Conservation (phyloP, 1,284 basidiomycete genomes). For the Hypsizygus ulmarius region DNA sequence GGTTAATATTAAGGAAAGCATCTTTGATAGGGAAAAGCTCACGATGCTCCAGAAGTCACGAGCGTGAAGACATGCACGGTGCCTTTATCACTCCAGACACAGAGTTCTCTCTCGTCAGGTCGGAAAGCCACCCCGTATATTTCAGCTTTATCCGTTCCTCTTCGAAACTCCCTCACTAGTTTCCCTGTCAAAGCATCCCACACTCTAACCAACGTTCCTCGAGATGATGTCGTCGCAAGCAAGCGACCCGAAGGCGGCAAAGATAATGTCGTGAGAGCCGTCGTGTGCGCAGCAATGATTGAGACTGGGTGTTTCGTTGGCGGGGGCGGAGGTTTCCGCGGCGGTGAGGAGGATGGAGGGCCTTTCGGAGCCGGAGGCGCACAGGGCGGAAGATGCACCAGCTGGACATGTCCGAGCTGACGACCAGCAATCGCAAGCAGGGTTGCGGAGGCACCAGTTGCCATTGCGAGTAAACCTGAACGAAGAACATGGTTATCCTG, state of each 20-base stretch:
- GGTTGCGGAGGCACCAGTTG: conserved; percentile 75
- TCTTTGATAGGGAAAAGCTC: conserved; percentile 28
- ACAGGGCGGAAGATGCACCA: conserved; percentile 84
- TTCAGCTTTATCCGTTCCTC: conserved; percentile 88
- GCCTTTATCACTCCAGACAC: conserved; percentile 95
- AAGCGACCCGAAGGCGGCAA: conserved; percentile 77
- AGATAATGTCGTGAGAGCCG: conserved; percentile 76
- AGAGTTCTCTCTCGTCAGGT: conserved; percentile 76
- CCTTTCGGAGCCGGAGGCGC: conserved; percentile 48
- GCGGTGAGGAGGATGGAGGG: conserved; percentile 44
- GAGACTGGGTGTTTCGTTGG: conserved; percentile 66
- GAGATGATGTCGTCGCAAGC: conserved; percentile 81
- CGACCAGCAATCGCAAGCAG: conserved; percentile 85
- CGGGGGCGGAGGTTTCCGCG: conserved; percentile 51
- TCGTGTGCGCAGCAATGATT: conserved; percentile 85
- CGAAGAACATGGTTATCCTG: conserved; percentile 13
- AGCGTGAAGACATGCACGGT: conserved; percentile 91
- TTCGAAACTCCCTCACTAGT: conserved; percentile 77
- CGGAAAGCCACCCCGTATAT: conserved; percentile 87
- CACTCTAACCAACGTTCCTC: conserved; percentile 85
- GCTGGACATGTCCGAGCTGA: conserved; percentile 88
- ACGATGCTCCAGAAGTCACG: conserved; percentile 61
- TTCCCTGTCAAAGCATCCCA: conserved; percentile 83
- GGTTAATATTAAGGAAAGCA: conserved; percentile 15
- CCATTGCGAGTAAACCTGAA: conserved; percentile 80